Evolutionary conservation across 1,284 basidiomycete genomes (phyloP), one percentile per base, ranked within the genome.

Genomic region (Austroboletus niveus): DNA sequence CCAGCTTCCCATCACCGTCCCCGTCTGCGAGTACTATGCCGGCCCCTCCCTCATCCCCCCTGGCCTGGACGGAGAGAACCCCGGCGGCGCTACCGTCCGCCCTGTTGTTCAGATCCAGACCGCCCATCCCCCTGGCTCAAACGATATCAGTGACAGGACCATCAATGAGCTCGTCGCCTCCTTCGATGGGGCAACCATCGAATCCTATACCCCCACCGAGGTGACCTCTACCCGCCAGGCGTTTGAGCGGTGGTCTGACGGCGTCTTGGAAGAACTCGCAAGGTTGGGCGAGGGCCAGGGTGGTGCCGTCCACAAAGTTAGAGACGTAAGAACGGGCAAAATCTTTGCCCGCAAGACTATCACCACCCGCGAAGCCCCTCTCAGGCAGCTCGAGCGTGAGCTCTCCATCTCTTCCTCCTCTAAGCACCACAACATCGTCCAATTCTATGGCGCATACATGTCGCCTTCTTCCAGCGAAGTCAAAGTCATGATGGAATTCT

Each of bases 271-370:
- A 56, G 82, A 88, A 54, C 57, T 95, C 24, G 70, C 75, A 15
- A 77, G 89, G 38, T 75, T 99, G 1, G 97, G 97, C 12, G 97
- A 99, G 68, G 97, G 97, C 36, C 92, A 95, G 20, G 94, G 95
- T 50, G 97, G 97, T 38, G 91, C 94, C 7, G 97, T 99, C 20
- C 87, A 93, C 69, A 91, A 94, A 69, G 96, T 98, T 42, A 81
- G 75, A 60, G 91, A 94, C 69, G 82, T 75, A 63, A 84, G 85
- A 45, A 91, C 83, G 0, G 84, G 85, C 27, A 73, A 77, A 62
- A 80, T 97, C 62, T 87, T 98, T 82, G 97, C 95, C 9, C 87
- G 94, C 63, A 99, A 99, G 82, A 92, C 94, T 22, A 98, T 99
- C 64, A 90, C 93, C 9, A 94, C 94, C 11, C 91, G 90, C 39